These are phyloP conservation scores for Puccinia novopanici DNA, from an alignment of 1,284 basidiomycete genomes.

Conservation along the genomic window DNA sequence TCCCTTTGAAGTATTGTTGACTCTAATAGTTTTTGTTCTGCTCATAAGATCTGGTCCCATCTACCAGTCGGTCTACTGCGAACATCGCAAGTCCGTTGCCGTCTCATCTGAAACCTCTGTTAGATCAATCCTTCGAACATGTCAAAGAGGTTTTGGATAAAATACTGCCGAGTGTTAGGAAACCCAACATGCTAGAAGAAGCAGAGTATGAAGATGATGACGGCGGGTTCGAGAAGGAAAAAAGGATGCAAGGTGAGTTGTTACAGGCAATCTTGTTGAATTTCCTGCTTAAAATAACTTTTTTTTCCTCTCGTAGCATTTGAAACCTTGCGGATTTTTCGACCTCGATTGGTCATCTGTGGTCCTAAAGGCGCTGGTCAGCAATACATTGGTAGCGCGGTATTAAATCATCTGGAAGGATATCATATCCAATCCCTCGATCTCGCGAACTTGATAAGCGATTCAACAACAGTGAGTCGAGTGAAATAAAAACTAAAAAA, in stretches of 20 bases:
- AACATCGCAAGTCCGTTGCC: conserved; percentile 83
- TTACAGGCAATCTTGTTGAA: neutral
- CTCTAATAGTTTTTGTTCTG: neutral
- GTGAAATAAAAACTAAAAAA: no score
- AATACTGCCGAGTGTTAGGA: conserved; percentile 60
- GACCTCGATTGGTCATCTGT: conserved; percentile 83
- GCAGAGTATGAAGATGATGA: conserved; percentile 73
- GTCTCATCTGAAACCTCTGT: conserved; percentile 77
- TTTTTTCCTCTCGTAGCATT: conserved; percentile 67
- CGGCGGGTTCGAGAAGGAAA: conserved; percentile 63
- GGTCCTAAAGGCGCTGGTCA: conserved; percentile 88
- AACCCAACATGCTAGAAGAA: conserved; percentile 72
- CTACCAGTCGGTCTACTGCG: conserved; percentile 84
- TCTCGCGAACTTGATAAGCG: conserved; percentile 81
- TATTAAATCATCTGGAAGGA: conserved; percentile 90
- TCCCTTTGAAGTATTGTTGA: no score
- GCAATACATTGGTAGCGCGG: conserved; percentile 80
- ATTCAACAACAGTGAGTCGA: conserved; percentile 74
- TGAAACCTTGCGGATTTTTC: conserved; percentile 84
- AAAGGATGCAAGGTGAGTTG: conserved; percentile 78
- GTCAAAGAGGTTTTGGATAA: conserved; percentile 69
- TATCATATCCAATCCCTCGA: conserved; percentile 93
- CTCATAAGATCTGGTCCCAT: conserved; percentile 78
- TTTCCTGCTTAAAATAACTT: neutral
- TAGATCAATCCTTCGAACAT: conserved; percentile 70